Conservation (phyloP, 2,329 filamentous ascomycete genomes). For the Emergomyces orientalis region DNA sequence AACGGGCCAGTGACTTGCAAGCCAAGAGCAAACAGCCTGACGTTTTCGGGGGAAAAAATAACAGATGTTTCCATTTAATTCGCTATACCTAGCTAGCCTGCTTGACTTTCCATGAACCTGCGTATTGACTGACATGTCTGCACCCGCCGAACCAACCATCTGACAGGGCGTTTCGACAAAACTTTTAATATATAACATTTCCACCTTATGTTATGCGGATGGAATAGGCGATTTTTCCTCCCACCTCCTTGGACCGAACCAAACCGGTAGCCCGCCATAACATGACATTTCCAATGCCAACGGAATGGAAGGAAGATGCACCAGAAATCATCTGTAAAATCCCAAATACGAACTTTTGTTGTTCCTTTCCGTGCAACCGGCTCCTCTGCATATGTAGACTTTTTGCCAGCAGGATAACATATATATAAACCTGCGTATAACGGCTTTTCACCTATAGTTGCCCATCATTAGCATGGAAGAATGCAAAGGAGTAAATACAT, state of each 20-base stretch:
- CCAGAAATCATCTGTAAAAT: neutral
- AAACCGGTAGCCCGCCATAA: too few species aligned
- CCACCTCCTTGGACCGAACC: too few species aligned
- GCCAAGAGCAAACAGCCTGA: neutral
- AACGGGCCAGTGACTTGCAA: neutral
- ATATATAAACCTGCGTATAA: neutral
- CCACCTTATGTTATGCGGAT: neutral
- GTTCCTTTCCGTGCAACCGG: neutral
- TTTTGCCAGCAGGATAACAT: neutral
- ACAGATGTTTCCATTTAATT: neutral
- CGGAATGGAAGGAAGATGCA: neutral
- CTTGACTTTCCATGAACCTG: too few species aligned
- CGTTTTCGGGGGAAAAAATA: neutral
- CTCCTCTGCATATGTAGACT: neutral
- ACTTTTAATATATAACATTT: neutral
- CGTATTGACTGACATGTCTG: too few species aligned
- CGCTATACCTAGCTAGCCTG: neutral
- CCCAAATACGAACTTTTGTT: neutral
- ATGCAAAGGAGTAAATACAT: neutral
- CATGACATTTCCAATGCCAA: neutral
- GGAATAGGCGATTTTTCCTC: neutral
- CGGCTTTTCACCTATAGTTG: neutral
- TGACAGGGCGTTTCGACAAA: neutral
- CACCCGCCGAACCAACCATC: neutral
- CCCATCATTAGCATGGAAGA: neutral